These are phyloP conservation scores for Fusarium sp. DNA, from an alignment of 2,329 filamentous ascomycete genomes.

Conservation along the genomic window DNA sequence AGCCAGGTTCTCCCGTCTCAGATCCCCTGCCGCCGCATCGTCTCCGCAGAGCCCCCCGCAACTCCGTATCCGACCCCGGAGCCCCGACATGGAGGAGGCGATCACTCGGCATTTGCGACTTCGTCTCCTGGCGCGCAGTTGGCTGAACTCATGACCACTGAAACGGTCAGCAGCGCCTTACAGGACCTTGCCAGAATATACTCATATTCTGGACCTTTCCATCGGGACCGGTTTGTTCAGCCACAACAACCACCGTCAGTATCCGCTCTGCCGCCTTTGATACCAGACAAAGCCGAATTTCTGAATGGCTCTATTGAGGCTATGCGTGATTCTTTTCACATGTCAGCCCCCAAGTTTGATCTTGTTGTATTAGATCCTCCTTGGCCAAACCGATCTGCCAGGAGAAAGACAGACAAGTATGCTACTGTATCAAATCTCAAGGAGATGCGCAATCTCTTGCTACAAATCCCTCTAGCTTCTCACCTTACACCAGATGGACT, in stretches of 20 bases:
- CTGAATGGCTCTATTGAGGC: constrained; percentile 61
- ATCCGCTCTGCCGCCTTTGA: constrained; percentile 32
- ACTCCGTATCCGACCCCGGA: constrained; percentile 64
- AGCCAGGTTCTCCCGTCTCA: constrained; percentile 64
- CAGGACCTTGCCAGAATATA: constrained; percentile 45
- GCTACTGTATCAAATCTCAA: constrained; percentile 55
- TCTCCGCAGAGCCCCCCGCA: constrained; percentile 56
- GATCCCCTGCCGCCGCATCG: constrained; percentile 52
- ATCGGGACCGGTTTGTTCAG: constrained; percentile 52
- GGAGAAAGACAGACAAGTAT: constrained; percentile 64
- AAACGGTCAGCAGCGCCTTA: constrained; percentile 57
- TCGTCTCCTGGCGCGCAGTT: constrained; percentile 58
- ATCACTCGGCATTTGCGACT: constrained; percentile 41
- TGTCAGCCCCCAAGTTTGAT: constrained; percentile 65
- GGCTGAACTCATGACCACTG: constrained; percentile 63
- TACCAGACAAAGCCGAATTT: constrained; percentile 56
- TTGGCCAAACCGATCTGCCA: constrained; percentile 82
- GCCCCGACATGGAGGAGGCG: constrained; percentile 44
- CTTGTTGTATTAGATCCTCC: constrained; percentile 80
- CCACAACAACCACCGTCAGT: constrained; percentile 9
- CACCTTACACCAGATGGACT: constrained; percentile 65
- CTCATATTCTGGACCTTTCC: constrained; percentile 56
- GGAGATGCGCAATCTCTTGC: constrained; percentile 62
- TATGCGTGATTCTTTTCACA: constrained; percentile 52
- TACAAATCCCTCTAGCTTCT: constrained; percentile 63